These are phyloP conservation scores for Leishmania arabica DNA, from an alignment of 208 protist species.

Conservation along the genomic window DNA sequence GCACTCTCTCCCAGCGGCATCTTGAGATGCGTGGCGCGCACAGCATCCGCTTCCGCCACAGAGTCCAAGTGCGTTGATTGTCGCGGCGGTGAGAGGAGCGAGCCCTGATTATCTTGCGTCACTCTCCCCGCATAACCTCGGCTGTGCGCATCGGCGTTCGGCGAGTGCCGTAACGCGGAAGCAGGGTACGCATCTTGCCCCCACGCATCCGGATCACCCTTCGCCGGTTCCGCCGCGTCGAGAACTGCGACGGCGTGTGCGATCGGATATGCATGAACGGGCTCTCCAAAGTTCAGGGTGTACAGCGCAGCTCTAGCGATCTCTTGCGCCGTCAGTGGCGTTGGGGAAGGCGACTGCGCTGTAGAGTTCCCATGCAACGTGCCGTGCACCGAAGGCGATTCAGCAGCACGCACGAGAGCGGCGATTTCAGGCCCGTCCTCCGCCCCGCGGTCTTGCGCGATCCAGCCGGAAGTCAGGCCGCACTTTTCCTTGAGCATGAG, in stretches of 20 bases:
- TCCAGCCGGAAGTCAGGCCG: conserved; percentile 42
- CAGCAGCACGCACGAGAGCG: not conserved
- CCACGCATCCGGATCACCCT: no score
- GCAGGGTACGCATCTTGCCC: not conserved
- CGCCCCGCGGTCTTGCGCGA: not conserved
- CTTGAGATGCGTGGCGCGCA: not conserved
- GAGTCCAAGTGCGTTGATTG: not conserved
- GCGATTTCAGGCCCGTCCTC: no score
- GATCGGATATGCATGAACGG: not conserved
- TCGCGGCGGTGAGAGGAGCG: not conserved
- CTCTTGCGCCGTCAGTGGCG: conserved; percentile 9
- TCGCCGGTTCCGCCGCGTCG: not conserved
- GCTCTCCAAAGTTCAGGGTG: conserved; percentile 41
- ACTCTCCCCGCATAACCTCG: no score
- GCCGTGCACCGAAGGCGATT: not conserved
- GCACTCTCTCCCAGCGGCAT: no score
- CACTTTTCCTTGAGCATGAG: conserved; percentile 70
- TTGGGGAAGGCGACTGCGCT: not conserved
- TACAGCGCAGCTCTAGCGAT: conserved; percentile 36
- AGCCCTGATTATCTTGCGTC: not conserved
- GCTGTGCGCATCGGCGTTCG: not conserved
- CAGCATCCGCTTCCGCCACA: no score
- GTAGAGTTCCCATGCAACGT: not conserved
- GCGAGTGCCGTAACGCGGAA: not conserved
- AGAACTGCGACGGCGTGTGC: not conserved